Base-by-base conservation (phyloP, 768 basidiomycete species). In the Lepiota subincarnata region DNA sequence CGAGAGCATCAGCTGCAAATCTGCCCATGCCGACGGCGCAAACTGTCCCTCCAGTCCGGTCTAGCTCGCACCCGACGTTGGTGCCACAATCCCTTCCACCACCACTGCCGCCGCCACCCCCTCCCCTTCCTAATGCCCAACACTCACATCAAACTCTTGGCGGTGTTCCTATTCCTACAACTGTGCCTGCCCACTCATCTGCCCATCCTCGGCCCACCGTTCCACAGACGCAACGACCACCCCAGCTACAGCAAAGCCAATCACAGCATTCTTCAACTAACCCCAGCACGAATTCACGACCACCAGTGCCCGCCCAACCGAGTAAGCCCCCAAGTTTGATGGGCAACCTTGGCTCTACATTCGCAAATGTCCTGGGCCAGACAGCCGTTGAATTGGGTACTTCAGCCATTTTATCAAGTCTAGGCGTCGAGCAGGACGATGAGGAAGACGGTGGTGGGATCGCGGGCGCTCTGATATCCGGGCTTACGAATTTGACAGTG, bases 261-360 rank as follows among this genome's bases (percentile, higher is more conserved):
- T 40, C 31, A 7, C 51, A 36, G 13, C 19, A 37, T 13, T 20
- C 43, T n/a, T 18, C 34, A 37, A 18, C 6, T 37, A 19, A 31
- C 19, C 11, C 39, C 18, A 10, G 18, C 49, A 20, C 39, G 8
- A 19, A 12, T 13, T 13, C 18, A 16, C 40, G 14, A 31, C 49
- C 37, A 13, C 48, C 55, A 2, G 50, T 31, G 19, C 41, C 50
- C n/a, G 13, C 39, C 36, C 53, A 50, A 44, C 51, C 50, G 0
- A 53, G 47, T 45, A 48, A 49, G 4, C 28, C 49, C 6, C 18
- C 31, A 3, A 39, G 51, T 46, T 19, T 40, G 13, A 48, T 55
- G 35, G 39, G 35, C 24, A 38, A 18, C 43, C 6, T 39, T 3
- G 37, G 24, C 1, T 18, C 52, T 26, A 38, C 52, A 14, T 31